These are phyloP conservation scores for Xylaria nigripes DNA, from an alignment of 495 filamentous ascomycete species.

Conservation along the genomic window DNA sequence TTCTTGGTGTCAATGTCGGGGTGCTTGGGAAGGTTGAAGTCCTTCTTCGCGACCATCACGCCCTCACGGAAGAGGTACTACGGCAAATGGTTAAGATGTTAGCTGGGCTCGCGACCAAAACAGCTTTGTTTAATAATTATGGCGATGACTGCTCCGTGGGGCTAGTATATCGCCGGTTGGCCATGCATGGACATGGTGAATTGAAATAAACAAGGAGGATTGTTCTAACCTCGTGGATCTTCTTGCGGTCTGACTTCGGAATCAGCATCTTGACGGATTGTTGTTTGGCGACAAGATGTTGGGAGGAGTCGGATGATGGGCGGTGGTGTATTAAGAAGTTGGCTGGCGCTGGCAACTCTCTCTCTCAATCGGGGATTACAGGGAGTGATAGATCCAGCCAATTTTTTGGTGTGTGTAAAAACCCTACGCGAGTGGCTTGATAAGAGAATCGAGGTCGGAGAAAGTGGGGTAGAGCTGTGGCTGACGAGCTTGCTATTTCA, in stretches of 20 bases:
- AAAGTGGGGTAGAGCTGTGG: constrained; percentile 10
- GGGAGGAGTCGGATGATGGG: constrained; percentile 19
- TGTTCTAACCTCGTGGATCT: constrained; percentile 73
- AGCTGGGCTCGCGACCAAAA: constrained; percentile 17
- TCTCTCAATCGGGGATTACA: constrained; percentile 17
- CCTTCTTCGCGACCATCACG: constrained; percentile 97
- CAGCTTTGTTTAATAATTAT: background rate
- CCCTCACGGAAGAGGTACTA: constrained; percentile 99
- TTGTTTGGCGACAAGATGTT: constrained; percentile 38
- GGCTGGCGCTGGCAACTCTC: constrained; percentile 18
- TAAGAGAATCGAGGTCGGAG: background rate
- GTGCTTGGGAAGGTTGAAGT: constrained; percentile 92
- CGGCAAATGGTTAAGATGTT: constrained; percentile 21
- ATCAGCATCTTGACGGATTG: constrained; percentile 74
- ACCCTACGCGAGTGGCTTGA: constrained; percentile 22
- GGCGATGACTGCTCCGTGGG: constrained; percentile 1
- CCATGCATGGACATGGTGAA: background rate
- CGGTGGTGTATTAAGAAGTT: constrained; percentile 23
- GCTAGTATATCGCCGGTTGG: constrained; percentile 2
- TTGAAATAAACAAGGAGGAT: background rate
- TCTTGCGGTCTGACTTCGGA: constrained; percentile 98
- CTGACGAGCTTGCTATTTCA: background rate
- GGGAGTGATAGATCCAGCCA: constrained; percentile 23
- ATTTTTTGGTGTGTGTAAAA: constrained; percentile 32
- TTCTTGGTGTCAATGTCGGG: constrained; percentile 96